Conservation (phyloP, 2,329 filamentous ascomycete species). For the Leptographium procerum region DNA sequence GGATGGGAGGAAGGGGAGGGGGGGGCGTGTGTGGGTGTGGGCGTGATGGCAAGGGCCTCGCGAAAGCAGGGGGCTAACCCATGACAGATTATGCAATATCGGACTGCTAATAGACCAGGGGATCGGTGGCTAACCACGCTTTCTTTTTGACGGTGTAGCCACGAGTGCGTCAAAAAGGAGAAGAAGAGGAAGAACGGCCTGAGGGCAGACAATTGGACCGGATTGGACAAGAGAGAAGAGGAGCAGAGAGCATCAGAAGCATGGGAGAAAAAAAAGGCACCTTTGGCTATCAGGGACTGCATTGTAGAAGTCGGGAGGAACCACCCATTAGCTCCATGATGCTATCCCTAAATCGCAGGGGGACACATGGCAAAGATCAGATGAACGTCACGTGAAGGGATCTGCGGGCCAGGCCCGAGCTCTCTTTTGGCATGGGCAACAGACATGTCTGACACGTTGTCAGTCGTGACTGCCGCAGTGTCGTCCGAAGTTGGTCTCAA, state of each 20-base stretch:
- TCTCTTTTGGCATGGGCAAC: neutral
- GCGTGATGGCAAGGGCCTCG: neutral
- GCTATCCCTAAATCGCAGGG: neutral
- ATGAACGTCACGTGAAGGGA: conserved; percentile 7
- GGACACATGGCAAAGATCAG: conserved; percentile 3
- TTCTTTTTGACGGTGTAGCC: neutral
- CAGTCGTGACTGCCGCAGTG: neutral
- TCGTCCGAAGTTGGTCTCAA: neutral
- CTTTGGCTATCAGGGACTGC: too few species aligned
- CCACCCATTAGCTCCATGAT: neutral
- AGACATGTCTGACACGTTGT: neutral
- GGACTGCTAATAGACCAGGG: neutral
- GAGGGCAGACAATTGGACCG: neutral
- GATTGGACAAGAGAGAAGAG: neutral
- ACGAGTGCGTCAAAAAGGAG: neutral
- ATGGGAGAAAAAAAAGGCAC: too few species aligned
- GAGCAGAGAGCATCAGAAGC: neutral
- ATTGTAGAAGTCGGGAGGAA: neutral
- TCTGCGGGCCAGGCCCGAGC: neutral
- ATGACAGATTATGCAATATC: neutral
- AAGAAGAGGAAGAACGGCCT: neutral
- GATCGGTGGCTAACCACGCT: too few species aligned
- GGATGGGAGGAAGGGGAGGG: neutral
- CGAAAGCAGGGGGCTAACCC: neutral
- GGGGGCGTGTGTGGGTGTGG: neutral